Percentiles rank a stretch among this genome's conserved stretches.
These are phyloP conservation scores for Fusarium luffae DNA, from an alignment of 2,329 filamentous ascomycete genomes.

Conservation along the genomic window DNA sequence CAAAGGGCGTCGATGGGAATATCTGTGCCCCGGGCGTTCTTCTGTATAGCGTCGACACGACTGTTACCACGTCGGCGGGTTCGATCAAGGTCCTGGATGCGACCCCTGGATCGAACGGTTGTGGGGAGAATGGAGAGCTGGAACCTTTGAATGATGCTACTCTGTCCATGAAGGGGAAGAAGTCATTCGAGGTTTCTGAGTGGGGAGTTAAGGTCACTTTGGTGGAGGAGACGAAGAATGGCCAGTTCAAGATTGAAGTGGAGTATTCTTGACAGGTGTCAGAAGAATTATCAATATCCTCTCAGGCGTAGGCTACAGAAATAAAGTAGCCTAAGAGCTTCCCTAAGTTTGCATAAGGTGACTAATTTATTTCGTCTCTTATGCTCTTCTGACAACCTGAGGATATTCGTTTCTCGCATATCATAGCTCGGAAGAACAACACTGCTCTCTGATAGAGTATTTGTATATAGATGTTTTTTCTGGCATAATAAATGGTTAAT, in stretches of 20 bases:
- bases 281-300: too few relatives aligned
- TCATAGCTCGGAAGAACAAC: too few relatives aligned
- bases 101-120: constrained; percentile 47
- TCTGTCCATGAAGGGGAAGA: constrained; percentile 28
- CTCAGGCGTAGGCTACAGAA: too few relatives aligned
- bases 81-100: constrained; percentile 49
- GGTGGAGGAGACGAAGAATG: not conserved
- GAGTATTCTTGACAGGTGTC: not conserved
- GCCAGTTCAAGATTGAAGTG: not conserved
- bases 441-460: too few relatives aligned
- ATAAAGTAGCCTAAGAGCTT: too few relatives aligned
- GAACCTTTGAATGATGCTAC: constrained; percentile 49
- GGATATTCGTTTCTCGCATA: too few relatives aligned
- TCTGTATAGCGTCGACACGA: constrained; percentile 51
- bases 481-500: too few relatives aligned
- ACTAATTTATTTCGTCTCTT: too few relatives aligned
- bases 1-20: constrained; percentile 38
- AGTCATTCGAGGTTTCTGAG: constrained; percentile 13
- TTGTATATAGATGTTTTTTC: too few relatives aligned
- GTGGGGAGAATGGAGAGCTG: constrained; percentile 33
- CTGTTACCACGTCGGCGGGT: constrained; percentile 44
- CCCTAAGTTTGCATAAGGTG: too few relatives aligned
- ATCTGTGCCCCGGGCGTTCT: constrained; percentile 51
- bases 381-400: too few relatives aligned
- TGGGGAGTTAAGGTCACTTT: constrained; percentile 33